phyloP scores from a whole-genome alignment of 768 basidiomycete species.

The Mycena maculata region DNA sequence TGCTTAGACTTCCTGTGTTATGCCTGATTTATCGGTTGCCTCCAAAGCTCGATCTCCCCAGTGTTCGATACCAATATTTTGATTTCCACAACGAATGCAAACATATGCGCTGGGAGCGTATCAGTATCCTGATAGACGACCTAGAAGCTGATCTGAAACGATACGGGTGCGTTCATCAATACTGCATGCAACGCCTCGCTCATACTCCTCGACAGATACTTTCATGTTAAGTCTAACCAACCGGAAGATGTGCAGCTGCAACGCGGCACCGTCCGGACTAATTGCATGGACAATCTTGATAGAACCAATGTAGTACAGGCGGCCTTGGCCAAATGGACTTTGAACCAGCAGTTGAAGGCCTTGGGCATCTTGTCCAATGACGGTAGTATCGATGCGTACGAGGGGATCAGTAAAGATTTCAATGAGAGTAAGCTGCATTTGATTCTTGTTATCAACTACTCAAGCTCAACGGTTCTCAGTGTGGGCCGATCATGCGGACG shows the following conservation, averaged over 20 bases:
- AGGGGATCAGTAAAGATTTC: conserved; percentile 83
- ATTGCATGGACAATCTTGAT: conserved; percentile 98
- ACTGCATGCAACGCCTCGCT: neutral
- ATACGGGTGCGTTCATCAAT: conserved; percentile 66
- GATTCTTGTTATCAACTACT: neutral
- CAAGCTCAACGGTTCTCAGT: conserved; percentile 52
- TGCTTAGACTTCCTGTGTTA: conserved; percentile 29
- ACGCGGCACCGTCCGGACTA: conserved; percentile 86
- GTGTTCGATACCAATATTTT: conserved; percentile 92
- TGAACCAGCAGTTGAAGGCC: conserved; percentile 80
- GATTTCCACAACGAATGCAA: conserved; percentile 98
- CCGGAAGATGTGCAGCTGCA: conserved; percentile 69
- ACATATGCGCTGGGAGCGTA: conserved; percentile 94
- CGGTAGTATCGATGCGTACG: conserved; percentile 85
- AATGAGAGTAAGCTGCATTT: conserved; percentile 88
- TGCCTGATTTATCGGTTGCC: conserved; percentile 20
- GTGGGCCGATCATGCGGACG: conserved; percentile 98
- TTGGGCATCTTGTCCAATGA: conserved; percentile 77
- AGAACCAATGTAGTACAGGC: conserved; percentile 98
- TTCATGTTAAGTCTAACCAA: conserved; percentile 68
- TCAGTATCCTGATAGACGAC: conserved; percentile 82
- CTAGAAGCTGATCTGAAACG: conserved; percentile 75
- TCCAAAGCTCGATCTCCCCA: conserved; percentile 66
- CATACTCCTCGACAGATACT: conserved; percentile 67
- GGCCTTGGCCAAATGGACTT: conserved; percentile 86